Evolutionary conservation across 495 filamentous ascomycete genomes (phyloP).

Genomic region (Aspergillus nidulans): DNA sequence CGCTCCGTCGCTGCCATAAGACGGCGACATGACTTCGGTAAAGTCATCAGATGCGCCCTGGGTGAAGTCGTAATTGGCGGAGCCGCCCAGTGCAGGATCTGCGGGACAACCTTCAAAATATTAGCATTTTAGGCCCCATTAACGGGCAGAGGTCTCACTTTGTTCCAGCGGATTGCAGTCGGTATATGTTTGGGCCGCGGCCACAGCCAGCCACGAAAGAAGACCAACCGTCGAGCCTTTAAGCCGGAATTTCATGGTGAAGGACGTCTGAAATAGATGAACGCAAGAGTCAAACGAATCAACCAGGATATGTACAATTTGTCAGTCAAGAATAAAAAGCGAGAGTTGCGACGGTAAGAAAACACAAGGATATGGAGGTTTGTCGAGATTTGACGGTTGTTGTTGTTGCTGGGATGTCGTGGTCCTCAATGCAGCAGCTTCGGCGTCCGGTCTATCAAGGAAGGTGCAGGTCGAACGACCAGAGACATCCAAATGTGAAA

Average conservation of each 20-base stretch:
- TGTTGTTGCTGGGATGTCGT: neutral
- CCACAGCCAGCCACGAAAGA: conserved; percentile 32
- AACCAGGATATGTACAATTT: neutral
- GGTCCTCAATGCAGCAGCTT: neutral
- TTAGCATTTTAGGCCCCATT: conserved; percentile 20
- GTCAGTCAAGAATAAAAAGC: conserved; percentile 3
- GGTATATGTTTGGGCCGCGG: conserved; percentile 68
- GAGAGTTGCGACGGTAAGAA: neutral
- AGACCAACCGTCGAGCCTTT: conserved; percentile 23
- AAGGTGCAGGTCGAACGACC: conserved; percentile 7
- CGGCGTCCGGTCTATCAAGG: conserved; percentile 1
- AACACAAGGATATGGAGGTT: neutral
- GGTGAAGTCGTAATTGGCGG: conserved; percentile 77
- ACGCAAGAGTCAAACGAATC: neutral
- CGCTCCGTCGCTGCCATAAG: conserved; percentile 72
- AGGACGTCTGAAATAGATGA: neutral
- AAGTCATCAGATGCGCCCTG: conserved; percentile 65
- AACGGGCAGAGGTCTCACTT: conserved; percentile 42
- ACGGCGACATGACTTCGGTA: conserved; percentile 57
- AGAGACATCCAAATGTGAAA: neutral
- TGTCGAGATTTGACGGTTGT: neutral
- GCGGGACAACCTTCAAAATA: conserved; percentile 56
- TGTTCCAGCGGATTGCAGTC: conserved; percentile 68
- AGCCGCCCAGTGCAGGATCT: conserved; percentile 76
- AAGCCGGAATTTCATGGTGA: conserved; percentile 29